These are phyloP conservation scores for Cruciata laevipes DNA, from an alignment of 257 asterid species.

Conservation along the genomic window DNA sequence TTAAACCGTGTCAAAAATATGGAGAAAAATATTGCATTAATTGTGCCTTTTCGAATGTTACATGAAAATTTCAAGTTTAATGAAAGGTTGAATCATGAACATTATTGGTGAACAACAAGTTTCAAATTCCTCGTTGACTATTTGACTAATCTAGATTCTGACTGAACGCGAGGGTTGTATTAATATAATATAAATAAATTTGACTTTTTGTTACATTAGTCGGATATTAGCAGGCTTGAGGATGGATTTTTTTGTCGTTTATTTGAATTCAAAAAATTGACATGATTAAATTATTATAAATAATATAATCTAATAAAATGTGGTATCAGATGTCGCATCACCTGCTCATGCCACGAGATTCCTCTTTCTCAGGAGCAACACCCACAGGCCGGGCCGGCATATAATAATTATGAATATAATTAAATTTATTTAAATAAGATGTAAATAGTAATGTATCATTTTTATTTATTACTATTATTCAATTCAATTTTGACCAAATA, in stretches of 20 bases:
- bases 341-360: constrained; percentile 15
- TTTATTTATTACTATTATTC: no score
- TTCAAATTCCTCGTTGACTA: background rate
- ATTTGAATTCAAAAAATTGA: constrained; percentile 19
- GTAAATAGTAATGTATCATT: no score
- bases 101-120: background rate
- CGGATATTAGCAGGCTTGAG: background rate
- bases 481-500: no score
- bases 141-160: background rate
- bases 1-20: no score
- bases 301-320: constrained; percentile 28
- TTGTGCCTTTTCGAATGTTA: no score
- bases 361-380: constrained; percentile 8
- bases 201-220: background rate
- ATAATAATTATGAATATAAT: no score
- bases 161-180: background rate
- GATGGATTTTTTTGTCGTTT: background rate
- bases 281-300: constrained; percentile 32
- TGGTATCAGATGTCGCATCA: constrained; percentile 18
- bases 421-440: no score
- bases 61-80: no score
- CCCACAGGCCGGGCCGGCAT: background rate
- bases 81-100: no score
- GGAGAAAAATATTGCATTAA: no score
- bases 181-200: no score